Conservation (phyloP, 352 stramenopile species). For the Globisporangium okanoganense region DNA sequence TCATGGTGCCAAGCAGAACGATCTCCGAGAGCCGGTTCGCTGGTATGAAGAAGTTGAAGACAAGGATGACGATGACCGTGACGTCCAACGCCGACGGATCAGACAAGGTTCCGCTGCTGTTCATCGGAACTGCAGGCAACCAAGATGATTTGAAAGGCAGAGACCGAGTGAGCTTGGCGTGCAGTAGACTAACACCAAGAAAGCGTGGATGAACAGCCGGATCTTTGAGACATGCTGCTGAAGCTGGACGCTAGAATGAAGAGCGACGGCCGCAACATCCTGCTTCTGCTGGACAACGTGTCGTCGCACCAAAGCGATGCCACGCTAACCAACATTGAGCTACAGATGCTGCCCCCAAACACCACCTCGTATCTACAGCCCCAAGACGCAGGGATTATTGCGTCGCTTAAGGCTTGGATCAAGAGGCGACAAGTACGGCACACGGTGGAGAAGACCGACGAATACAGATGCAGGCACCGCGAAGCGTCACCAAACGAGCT, state of each 20-base stretch:
- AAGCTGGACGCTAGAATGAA: slow-evolving; percentile 22
- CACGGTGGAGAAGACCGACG: neutral
- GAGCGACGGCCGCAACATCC: slow-evolving; percentile 17
- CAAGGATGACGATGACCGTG: slow-evolving; percentile 23
- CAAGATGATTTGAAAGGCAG: slow-evolving; percentile 20
- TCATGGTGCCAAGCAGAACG: neutral
- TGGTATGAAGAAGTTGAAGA: slow-evolving; percentile 18
- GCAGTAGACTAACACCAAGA: slow-evolving; percentile 26
- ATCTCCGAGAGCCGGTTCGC: neutral
- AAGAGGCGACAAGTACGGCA: neutral
- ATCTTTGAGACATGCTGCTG: slow-evolving; percentile 31
- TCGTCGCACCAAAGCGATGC: neutral
- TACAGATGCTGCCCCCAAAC: neutral
- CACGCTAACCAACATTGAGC: neutral
- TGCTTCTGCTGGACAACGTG: slow-evolving; percentile 11
- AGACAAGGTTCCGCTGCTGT: slow-evolving; percentile 25
- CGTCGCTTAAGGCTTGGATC: neutral
- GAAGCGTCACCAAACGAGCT: neutral
- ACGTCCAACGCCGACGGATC: slow-evolving; percentile 31
- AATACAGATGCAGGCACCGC: neutral
- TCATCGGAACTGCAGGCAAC: slow-evolving; percentile 32
- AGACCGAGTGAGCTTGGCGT: slow-evolving; percentile 13
- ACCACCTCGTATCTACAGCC: too few species aligned
- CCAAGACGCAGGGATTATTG: neutral
- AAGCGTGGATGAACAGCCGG: slow-evolving; percentile 27